Evolutionary conservation across 768 basidiomycete genomes (phyloP), one percentile per base, ranked within the genome.

Genomic region (Phanerochaete sordida): DNA sequence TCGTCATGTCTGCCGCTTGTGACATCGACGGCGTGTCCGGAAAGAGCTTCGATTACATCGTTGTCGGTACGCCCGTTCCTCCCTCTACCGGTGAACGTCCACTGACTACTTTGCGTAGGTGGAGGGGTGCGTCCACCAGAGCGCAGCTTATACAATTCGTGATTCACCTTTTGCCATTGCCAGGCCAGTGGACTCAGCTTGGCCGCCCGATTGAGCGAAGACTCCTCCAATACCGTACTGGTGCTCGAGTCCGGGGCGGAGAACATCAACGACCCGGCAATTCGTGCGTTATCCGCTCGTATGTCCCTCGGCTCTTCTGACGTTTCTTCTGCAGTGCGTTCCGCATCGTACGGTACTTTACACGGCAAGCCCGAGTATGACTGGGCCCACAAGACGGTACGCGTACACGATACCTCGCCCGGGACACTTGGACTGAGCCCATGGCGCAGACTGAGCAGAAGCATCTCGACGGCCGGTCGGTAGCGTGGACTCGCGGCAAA

Each of bases 151-250:
- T 26, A 27, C 9, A 12, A 43, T 16, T 43, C 39, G 19, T 35
- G 33, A n/a, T 15, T 50, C 33, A 23, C 23, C 9, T 52, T 26
- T 46, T 43, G 52, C 46, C 5, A 30, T 31, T n/a, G n/a, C 8
- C 21, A 53, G 52, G 33, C 6, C 11, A 19, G 45, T 7, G 59
- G 52, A 2, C 61, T 78, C 23, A 72, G 74, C 13, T 64, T 79
- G 30, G 78, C 77, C 19, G 69, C 69, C 8, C 67, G 79, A 19
- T 66, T 80, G 37, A 62, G 69, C 9, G 73, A 76, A 54, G 74
- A 60, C 45, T 24, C 24, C 31, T 21, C 57, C 31, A 28, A 11
- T 7, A 24, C 59, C 12, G 59, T 56, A 13, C 31, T 27, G 13
- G 53, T 60, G 6, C 30, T 56, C 1, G 73, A 74, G 56, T 68